These are phyloP conservation scores for Straminergon stramineum DNA, from an alignment of 225 moss, liverwort and hornwort species.

Conservation along the genomic window DNA sequence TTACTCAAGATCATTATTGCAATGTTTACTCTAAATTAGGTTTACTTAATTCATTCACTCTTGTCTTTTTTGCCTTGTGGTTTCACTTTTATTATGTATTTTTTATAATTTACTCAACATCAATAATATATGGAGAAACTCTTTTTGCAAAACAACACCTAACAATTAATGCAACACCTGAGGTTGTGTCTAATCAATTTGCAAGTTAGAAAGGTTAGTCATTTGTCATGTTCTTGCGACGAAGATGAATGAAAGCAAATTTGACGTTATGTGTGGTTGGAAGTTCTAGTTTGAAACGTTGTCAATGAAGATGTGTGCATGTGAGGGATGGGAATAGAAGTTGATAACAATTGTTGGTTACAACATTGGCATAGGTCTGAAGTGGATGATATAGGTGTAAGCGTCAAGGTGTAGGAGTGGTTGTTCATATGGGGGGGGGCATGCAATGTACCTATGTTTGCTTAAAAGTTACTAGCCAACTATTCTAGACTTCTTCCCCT, in stretches of 20 bases:
- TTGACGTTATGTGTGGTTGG: not conserved
- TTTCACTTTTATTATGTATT: too few species aligned
- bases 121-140: not conserved
- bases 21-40: too few species aligned
- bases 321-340: not conserved
- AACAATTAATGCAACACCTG: constrained; percentile 53
- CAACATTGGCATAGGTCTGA: not conserved
- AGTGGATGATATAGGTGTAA: not conserved
- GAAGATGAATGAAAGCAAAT: not conserved
- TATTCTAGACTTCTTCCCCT: not conserved
- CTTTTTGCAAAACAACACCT: constrained; percentile 47
- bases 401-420: not conserved
- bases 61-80: too few species aligned
- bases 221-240: constrained; percentile 7
- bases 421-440: not conserved
- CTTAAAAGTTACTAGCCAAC: not conserved
- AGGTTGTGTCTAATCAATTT: constrained; percentile 63
- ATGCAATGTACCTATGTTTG: not conserved
- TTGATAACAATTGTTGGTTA: too few species aligned
- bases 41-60: too few species aligned
- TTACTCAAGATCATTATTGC: too few species aligned
- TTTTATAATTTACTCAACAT: too few species aligned
- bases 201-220: constrained; percentile 56
- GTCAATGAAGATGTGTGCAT: not conserved
- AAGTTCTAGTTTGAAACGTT: not conserved